Conservation (phyloP, 345 rosid species). For the Hibiscus mutabilis region DNA sequence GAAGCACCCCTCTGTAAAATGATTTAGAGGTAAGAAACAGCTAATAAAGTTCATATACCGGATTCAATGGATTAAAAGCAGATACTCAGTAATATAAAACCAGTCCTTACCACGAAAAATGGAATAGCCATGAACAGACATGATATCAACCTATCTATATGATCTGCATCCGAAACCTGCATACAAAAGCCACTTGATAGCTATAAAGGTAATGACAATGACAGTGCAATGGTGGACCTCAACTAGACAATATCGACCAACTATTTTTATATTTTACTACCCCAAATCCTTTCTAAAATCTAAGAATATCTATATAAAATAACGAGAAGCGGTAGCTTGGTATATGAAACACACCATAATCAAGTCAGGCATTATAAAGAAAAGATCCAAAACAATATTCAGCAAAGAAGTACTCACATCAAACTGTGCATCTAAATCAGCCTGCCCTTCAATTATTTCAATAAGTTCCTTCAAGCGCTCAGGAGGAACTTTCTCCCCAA, state of each 20-base stretch:
- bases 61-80: neutral
- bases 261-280: neutral
- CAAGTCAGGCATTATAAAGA: neutral
- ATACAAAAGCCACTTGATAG: conserved; percentile 4
- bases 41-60: neutral
- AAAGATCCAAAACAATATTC: neutral
- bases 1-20: conserved; percentile 80
- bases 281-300: neutral
- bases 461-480: conserved; percentile 92
- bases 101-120: conserved; percentile 66
- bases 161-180: conserved; percentile 91
- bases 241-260: neutral
- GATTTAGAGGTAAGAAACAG: neutral
- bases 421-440: conserved; percentile 87
- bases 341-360: too few relatives aligned
- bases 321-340: too few relatives aligned
- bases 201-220: neutral
- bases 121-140: conserved; percentile 90
- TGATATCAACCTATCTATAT: conserved; percentile 88
- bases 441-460: conserved; percentile 87
- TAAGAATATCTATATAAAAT: neutral
- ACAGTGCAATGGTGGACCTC: neutral
- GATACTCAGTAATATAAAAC: neutral
- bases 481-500: conserved; percentile 88
- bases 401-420: conserved; percentile 43